Percentiles rank a stretch among this genome's conserved stretches.
These are phyloP conservation scores for Calocybe gangraenosa DNA, from an alignment of 768 basidiomycete species.

Conservation along the genomic window DNA sequence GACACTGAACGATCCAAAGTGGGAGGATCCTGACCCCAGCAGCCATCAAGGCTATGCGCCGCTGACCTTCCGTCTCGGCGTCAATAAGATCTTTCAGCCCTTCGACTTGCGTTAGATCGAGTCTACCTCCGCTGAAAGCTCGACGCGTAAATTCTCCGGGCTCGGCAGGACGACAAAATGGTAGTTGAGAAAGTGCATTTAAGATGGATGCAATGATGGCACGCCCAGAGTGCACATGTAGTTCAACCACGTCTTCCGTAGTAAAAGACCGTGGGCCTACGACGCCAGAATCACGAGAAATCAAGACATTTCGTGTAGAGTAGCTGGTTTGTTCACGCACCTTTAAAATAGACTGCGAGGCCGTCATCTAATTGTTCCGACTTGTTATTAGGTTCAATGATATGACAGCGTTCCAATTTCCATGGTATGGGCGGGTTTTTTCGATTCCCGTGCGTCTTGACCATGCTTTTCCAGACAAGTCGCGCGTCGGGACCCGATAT, in stretches of 20 bases:
- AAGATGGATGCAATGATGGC: constrained; percentile 75
- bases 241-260: constrained; percentile 74
- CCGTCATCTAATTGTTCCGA: constrained; percentile 72
- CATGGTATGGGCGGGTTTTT: constrained; percentile 46
- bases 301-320: neutral
- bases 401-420: constrained; percentile 64
- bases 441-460: constrained; percentile 22
- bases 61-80: constrained; percentile 82
- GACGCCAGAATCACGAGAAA: neutral
- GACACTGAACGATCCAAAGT: neutral
- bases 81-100: constrained; percentile 84
- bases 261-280: constrained; percentile 83
- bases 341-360: constrained; percentile 77
- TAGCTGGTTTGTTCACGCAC: constrained; percentile 30
- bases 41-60: constrained; percentile 64
- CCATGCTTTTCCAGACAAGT: constrained; percentile 58
- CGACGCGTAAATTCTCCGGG: constrained; percentile 88
- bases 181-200: constrained; percentile 53
- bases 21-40: constrained; percentile 51
- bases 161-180: constrained; percentile 71
- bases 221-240: constrained; percentile 85
- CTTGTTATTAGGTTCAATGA: constrained; percentile 56
- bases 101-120: constrained; percentile 88
- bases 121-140: constrained; percentile 73
- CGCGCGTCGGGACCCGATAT: constrained; percentile 75